Percentiles rank a stretch among this genome's conserved stretches.
phyloP scores from a whole-genome alignment of 768 basidiomycete genomes.

The Erythrobasidium yunnanense region DNA sequence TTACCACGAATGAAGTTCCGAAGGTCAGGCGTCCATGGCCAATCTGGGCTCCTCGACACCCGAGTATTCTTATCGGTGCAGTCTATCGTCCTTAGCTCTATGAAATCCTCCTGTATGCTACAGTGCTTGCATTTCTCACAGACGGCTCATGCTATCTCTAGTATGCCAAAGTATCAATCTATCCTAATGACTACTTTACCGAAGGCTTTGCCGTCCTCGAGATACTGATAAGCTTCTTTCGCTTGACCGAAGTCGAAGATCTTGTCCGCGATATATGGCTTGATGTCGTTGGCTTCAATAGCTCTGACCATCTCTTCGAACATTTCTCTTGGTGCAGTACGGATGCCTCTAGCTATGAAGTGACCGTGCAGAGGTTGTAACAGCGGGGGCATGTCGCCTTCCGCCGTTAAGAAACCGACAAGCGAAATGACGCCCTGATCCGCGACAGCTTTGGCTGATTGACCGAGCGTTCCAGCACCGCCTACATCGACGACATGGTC shows the following conservation, averaged over 20 bases:
- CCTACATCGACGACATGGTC: slow-evolving; percentile 48
- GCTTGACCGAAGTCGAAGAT: neutral
- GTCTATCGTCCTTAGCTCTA: no score
- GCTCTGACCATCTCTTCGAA: neutral
- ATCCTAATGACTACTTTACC: neutral
- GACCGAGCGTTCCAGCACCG: slow-evolving; percentile 48
- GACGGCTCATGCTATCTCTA: no score
- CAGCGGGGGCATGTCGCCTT: slow-evolving; percentile 45
- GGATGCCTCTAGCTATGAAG: neutral
- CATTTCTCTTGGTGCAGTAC: neutral
- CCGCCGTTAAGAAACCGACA: neutral
- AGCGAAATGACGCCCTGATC: slow-evolving; percentile 5
- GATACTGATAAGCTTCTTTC: neutral
- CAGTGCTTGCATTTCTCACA: no score
- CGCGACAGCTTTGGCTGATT: slow-evolving; percentile 8
- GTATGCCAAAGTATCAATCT: no score
- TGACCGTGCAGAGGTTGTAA: neutral
- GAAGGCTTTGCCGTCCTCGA: neutral
- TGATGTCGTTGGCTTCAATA: neutral
- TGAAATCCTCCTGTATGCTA: no score
- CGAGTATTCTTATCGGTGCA: no score
- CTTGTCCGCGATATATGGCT: neutral
- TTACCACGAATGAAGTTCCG: no score
- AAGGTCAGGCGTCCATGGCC: no score
- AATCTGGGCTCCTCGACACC: no score